Evolutionary conservation across 2,329 filamentous ascomycete genomes (phyloP), one percentile per base, ranked within the genome.

Genomic region (Lecanicillium sp.): DNA sequence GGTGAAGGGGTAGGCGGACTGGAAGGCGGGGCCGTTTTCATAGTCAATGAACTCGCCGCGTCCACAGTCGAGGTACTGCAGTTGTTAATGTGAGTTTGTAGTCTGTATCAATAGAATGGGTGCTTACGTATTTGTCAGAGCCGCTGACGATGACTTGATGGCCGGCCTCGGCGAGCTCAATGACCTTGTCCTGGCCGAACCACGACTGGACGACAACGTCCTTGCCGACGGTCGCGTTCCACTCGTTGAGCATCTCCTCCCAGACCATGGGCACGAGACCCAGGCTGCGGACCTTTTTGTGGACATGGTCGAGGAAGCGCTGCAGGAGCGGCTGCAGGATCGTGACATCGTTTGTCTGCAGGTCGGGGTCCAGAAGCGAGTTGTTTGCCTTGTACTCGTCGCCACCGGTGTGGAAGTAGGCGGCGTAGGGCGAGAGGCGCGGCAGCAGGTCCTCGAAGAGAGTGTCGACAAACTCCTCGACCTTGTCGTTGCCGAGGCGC

Each of bases 341-440:
- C 1, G 70, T 65, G 0, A 74, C 69, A 46, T 81, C 70, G 61
- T 85, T 88, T 26, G 83, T 86, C 5, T 73, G 65, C 30, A 95
- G 81, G 1, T 79, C 85, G 4, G 83, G 78, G 61, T 95, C 89
- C 10, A 91, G 75, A 33, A 71, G 71, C 60, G 88, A 90, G 44
- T 83, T 79, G 58, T 90, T 84, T 52, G 73, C 74, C 65, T 93
- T 91, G 52, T 94, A 81, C 69, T 95, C 90, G 59, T 95, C 90
- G 47, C 90, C 90, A 37, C 90, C 90, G 1, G 86, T 86, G 67
- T 95, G 89, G 71, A 91, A 94, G 67, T 91, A 80, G 6, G 79
- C 69, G 2, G 84, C 75, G 63, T 87, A 88, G 0, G 83, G 81
- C 8, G 72, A 68, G 10, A 90, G 64, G 23, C 87, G 76, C 12